Base-by-base conservation (phyloP, 108 stramenopile species). In the Skeletonema marinoi region DNA sequence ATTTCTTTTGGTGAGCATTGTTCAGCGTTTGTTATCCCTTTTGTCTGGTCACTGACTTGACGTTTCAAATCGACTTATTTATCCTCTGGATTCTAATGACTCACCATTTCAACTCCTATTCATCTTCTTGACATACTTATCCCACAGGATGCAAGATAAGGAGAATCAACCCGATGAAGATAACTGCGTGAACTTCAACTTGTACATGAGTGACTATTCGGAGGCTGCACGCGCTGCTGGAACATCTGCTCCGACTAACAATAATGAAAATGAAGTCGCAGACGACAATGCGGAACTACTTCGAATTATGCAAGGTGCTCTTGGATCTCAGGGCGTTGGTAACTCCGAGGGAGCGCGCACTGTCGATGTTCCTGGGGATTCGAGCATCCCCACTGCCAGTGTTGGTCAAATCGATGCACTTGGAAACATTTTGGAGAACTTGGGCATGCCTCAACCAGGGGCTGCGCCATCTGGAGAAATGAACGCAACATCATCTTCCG, bases 401-500 rank as follows among this genome's bases (percentile, higher is more conserved):
- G 75, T 84, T 31, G 78, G 82, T 29, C 93, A 94, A 70, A 90
- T 94, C 19, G 93, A 94, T 81, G 91, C 93, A 1, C 66, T 94
- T 33, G 84, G 86, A 66, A 91, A 87, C 48, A 94, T 94, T 80
- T 70, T 94, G 56, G 91, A 92, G 74, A 94, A 94, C 70, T 77
- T 95, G 33, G 93, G 93, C 16, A 87, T 92, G 78, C 93, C 93
- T 32, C 87, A 54, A 17, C 68, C 75, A 1, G 66, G 71, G 1
- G 70, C 73, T 9, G 54, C 68, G 21, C 77, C 75, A 21, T 65
- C 86, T 36, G 88, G 85, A 10, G 84, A 74, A 41, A 84, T 58
- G 17, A 56, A 60, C 39, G 60, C 62, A 14, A 38, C 60, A 31
- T 19, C 70, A 4, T 64, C 66, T 29, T 8, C 70, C 36, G 31